These are phyloP conservation scores for Pseudogymnoascus sp. DNA, from an alignment of 2,329 filamentous ascomycete species.

Conservation along the genomic window DNA sequence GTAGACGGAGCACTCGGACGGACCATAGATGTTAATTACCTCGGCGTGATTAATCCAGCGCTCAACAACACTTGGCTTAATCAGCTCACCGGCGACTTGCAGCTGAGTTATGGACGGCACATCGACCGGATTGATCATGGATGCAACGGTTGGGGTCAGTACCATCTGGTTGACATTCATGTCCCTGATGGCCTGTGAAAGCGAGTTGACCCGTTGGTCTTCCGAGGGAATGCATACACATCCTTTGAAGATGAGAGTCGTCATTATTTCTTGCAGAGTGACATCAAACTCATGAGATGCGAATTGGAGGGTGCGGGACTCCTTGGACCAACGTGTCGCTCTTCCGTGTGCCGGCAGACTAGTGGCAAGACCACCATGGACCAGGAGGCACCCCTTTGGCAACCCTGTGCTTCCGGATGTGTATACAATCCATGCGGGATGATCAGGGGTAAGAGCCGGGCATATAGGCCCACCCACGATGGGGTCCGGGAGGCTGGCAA, in stretches of 20 bases:
- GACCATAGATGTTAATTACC: constrained; percentile 15
- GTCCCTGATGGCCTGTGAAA: constrained; percentile 13
- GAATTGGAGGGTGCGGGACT: constrained; percentile 35
- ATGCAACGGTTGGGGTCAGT: constrained; percentile 14
- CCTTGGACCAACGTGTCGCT: neutral
- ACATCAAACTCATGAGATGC: constrained; percentile 38
- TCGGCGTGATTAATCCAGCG: constrained; percentile 13
- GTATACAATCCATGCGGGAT: constrained; percentile 13
- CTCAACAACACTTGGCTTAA: neutral
- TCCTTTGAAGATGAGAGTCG: constrained; percentile 16
- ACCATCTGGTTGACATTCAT: constrained; percentile 15
- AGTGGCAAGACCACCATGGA: constrained; percentile 12
- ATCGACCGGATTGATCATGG: constrained; percentile 13
- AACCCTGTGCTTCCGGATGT: constrained; percentile 18
- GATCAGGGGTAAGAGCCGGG: neutral
- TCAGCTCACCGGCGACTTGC: constrained; percentile 15
- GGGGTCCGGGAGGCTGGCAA: neutral
- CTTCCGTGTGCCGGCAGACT: neutral
- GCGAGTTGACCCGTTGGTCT: neutral
- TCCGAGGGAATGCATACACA: constrained; percentile 10
- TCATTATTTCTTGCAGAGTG: constrained; percentile 30
- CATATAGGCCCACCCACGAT: neutral
- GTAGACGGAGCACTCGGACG: constrained; percentile 47
- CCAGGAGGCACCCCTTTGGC: constrained; percentile 16
- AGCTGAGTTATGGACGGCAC: constrained; percentile 13